Conservation (phyloP, 208 protist genomes). For the Borovskyia barvae region DNA sequence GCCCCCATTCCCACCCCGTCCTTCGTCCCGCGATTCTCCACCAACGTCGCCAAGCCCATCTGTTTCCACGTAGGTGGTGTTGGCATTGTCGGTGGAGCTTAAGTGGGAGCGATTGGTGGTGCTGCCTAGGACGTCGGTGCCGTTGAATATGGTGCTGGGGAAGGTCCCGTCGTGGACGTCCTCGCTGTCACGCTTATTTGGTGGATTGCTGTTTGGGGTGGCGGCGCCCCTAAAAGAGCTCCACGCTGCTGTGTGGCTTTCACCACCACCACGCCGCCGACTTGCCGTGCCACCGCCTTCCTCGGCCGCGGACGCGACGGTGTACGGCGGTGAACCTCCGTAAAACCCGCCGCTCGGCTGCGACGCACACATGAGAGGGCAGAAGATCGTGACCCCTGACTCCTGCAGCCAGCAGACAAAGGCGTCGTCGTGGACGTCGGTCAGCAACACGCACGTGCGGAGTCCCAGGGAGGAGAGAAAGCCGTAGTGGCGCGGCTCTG, state of each 20-base stretch:
- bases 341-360: constrained; percentile 1
- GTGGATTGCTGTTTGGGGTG: not conserved
- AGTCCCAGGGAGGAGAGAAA: constrained; percentile 96
- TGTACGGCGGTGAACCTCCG: constrained; percentile 5
- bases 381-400: constrained; percentile 85
- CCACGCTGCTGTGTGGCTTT: not conserved
- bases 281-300: constrained; percentile 9
- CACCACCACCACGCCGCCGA: not conserved
- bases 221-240: not conserved
- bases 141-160: not conserved
- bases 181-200: not conserved
- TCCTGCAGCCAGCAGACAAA: constrained; percentile 95
- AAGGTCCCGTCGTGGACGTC: constrained; percentile 1
- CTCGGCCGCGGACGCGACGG: constrained; percentile 5
- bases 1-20: not conserved
- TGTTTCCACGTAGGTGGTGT: not conserved
- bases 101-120: not conserved
- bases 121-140: not conserved
- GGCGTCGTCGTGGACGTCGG: constrained; percentile 85
- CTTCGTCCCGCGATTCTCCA: not conserved
- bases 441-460: constrained; percentile 95
- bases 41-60: not conserved
- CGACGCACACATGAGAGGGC: constrained; percentile 38
- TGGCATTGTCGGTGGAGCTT: not conserved
- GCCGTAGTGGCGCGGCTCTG: constrained; percentile 95